Percentiles rank a stretch among this genome's conserved stretches.
phyloP scores from a whole-genome alignment of 805 yeast species.

The Schizosaccharomyces lindneri region DNA sequence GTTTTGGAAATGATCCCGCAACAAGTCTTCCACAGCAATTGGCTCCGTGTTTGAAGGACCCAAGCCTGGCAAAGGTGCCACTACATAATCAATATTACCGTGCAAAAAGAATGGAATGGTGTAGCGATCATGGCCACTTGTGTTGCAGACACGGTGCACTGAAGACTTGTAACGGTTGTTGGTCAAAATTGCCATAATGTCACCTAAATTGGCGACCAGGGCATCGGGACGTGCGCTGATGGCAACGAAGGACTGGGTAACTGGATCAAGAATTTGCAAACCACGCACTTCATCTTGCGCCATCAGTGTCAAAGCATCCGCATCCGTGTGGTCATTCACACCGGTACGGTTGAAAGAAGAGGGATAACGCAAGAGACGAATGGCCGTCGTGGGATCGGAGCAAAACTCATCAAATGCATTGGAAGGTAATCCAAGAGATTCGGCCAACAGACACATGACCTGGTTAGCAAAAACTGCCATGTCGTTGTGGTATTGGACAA shows the following conservation, averaged over 20 bases:
- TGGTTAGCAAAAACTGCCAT: neutral
- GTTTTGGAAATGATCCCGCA: neutral
- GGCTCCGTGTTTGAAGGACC: neutral
- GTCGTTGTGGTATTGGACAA: neutral
- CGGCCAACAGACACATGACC: neutral
- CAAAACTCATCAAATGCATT: neutral
- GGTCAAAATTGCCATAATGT: slow-evolving; percentile 17
- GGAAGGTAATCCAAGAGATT: neutral
- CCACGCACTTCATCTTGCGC: neutral
- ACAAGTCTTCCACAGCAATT: neutral
- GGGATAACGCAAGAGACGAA: neutral
- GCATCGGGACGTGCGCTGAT: slow-evolving; percentile 5
- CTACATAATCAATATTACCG: neutral
- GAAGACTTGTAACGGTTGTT: slow-evolving; percentile 18
- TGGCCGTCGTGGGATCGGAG: neutral
- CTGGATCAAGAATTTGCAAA: neutral
- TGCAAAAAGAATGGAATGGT: slow-evolving; percentile 13
- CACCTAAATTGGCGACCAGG: slow-evolving; percentile 19
- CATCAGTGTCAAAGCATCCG: neutral
- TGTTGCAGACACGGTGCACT: slow-evolving; percentile 18
- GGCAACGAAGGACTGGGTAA: neutral
- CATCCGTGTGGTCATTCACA: neutral
- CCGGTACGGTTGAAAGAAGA: neutral
- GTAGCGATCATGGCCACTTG: slow-evolving; percentile 15
- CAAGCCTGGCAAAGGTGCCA: neutral